A percentile compares a stretch with the other conserved stretches of the same genome.
Evolutionary conservation across 2,329 filamentous ascomycete genomes (phyloP).

Genomic region (Aureobasidium sp.): DNA sequence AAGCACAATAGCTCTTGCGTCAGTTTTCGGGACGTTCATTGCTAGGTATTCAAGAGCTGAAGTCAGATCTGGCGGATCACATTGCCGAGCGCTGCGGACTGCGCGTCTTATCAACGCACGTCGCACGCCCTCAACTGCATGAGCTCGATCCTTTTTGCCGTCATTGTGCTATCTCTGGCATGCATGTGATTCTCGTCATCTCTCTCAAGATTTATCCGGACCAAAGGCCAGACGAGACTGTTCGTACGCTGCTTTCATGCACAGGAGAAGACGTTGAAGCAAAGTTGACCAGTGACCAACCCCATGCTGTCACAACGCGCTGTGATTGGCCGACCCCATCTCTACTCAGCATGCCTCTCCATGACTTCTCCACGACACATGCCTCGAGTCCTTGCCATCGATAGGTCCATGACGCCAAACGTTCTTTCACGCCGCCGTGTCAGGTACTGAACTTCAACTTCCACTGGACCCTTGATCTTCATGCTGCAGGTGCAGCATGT

Average conservation of each 20-base stretch:
- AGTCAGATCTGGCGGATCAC: background rate
- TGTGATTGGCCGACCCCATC: background rate
- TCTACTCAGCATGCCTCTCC: background rate
- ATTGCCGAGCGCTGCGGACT: background rate
- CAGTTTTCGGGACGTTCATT: background rate
- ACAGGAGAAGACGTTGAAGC: constrained; percentile 6
- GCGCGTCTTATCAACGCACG: background rate
- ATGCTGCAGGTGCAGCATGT: background rate
- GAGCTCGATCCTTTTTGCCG: background rate
- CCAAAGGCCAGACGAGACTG: background rate
- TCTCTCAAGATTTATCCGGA: background rate
- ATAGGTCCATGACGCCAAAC: constrained; percentile 3
- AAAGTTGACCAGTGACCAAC: constrained; percentile 1
- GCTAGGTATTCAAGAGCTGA: no score
- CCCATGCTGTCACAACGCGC: background rate
- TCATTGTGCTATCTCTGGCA: background rate
- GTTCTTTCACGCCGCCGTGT: constrained; percentile 8
- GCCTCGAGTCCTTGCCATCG: background rate
- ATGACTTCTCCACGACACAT: constrained; percentile 2
- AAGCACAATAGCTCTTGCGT: background rate
- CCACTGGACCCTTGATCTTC: constrained; percentile 6
- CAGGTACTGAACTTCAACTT: background rate
- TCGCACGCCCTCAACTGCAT: background rate
- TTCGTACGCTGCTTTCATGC: background rate
- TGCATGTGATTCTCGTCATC: background rate